Evolutionary conservation across 2,329 filamentous ascomycete species (phyloP).

Genomic region (Aspergillus quadrilineatus): DNA sequence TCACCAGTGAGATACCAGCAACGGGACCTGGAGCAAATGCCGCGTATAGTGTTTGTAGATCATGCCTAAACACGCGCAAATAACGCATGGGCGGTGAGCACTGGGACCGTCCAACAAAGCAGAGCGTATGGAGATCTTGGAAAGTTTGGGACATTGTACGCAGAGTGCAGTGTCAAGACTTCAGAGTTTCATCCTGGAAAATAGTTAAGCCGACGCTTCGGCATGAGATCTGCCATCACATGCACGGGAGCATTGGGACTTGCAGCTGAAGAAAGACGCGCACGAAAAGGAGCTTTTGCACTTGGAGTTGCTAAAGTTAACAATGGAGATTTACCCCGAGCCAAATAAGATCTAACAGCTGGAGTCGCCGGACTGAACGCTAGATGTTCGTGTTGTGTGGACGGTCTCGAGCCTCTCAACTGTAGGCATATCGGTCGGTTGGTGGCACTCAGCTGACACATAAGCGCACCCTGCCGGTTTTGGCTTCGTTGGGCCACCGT

Average conservation of each 20-base stretch:
- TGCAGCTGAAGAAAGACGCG: no score
- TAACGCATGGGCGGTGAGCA: background rate
- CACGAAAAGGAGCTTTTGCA: no score
- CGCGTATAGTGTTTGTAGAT: background rate
- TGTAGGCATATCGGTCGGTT: background rate
- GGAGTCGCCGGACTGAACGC: background rate
- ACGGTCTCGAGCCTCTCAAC: background rate
- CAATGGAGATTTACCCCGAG: background rate
- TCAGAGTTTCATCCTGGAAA: no score
- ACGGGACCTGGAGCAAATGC: background rate
- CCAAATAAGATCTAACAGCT: background rate
- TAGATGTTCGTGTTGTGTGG: background rate
- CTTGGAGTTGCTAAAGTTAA: background rate
- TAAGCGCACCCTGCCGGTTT: background rate
- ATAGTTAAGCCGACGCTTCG: no score
- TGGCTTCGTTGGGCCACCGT: background rate
- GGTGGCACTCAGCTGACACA: background rate
- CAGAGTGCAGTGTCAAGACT: background rate
- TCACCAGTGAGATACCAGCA: background rate
- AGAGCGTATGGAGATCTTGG: background rate
- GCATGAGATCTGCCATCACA: no score
- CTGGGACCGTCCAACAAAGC: background rate
- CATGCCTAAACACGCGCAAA: background rate
- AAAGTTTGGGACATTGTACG: background rate
- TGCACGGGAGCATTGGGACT: no score